Base-by-base conservation (phyloP, 2,329 filamentous ascomycete genomes). In the Boeremia exigua region DNA sequence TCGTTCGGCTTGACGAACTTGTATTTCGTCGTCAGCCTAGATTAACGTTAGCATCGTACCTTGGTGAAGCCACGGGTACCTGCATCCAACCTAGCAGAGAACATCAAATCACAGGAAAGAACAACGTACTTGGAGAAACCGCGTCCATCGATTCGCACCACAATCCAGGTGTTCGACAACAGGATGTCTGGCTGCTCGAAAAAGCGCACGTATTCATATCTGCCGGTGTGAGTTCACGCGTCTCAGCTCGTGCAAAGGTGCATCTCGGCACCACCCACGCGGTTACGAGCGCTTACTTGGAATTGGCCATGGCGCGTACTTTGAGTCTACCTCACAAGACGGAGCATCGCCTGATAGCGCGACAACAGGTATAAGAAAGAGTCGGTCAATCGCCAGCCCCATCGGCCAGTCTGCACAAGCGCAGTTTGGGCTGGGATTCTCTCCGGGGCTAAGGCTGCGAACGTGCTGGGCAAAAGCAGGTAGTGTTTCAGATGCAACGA, bases 1-100 rank as follows among this genome's bases (percentile, higher is more conserved):
- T 99, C 95, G 77, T 98, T 99, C 34, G 95, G 95, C 77, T 98
- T 99, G 66, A 87, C 82, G 70, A 98, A 98, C 19, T 79, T 79
- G 78, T 98, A 95, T 75, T 89, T 91, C 59, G 86, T 83, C 58
- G 91, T 93, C 66, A 97, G 86, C 70, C 91, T 96, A 59, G 10
- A 38, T 19, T 1, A 10, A 9, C 29, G 58, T 58, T 52, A 58
- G 49, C 17, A 28, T 15, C 6, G 6, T 6, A 17, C 17, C 14
- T 15, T 2, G 1, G 14, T 19, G 29, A 42, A 28, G 37, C 29
- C 40, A 63, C 58, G 58, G 57, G 57, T 60, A 59, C 64, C 60
- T 67, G 65, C 59, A 65, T 60, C 45, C 29, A 51, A 50, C 45
- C 42, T 47, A 48, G 53, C 49, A 37, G 25, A 15, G 51, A 50